These are phyloP conservation scores for Aspergillus fumigatus DNA, from an alignment of 2,329 filamentous ascomycete genomes.

Conservation along the genomic window DNA sequence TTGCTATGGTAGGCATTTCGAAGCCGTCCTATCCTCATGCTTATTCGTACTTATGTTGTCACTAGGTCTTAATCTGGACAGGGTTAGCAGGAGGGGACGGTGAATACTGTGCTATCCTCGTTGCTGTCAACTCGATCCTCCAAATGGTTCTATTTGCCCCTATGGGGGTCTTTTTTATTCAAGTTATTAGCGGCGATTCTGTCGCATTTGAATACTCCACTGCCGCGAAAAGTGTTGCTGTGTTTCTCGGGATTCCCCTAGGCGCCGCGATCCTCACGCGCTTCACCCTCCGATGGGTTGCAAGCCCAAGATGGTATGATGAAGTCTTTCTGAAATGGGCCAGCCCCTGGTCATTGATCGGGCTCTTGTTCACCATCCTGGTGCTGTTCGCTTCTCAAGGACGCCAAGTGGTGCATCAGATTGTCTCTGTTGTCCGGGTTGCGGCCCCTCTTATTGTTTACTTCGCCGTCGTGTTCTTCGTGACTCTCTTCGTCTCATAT, in stretches of 20 bases:
- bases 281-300: constrained; percentile 53
- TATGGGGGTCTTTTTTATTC: constrained; percentile 63
- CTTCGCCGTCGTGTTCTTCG: constrained; percentile 68
- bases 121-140: constrained; percentile 71
- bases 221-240: constrained; percentile 73
- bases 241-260: constrained; percentile 79
- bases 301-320: constrained; percentile 58
- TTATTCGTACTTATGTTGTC: background rate
- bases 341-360: constrained; percentile 71
- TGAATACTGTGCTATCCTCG: constrained; percentile 78
- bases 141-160: constrained; percentile 71
- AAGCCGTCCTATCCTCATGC: background rate
- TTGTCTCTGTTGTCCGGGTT: constrained; percentile 75
- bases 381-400: constrained; percentile 82
- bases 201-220: constrained; percentile 54
- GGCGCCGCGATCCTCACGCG: constrained; percentile 72
- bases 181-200: constrained; percentile 56
- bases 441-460: constrained; percentile 76
- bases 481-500: constrained; percentile 58
- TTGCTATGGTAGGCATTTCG: constrained; percentile 67
- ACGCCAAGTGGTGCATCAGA: constrained; percentile 70
- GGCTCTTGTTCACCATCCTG: constrained; percentile 79
- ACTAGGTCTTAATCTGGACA: constrained; percentile 67
- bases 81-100: constrained; percentile 68
- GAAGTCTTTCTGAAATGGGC: constrained; percentile 63